These are phyloP conservation scores for Spathaspora sp. DNA, from an alignment of 805 yeast genomes.

Conservation along the genomic window DNA sequence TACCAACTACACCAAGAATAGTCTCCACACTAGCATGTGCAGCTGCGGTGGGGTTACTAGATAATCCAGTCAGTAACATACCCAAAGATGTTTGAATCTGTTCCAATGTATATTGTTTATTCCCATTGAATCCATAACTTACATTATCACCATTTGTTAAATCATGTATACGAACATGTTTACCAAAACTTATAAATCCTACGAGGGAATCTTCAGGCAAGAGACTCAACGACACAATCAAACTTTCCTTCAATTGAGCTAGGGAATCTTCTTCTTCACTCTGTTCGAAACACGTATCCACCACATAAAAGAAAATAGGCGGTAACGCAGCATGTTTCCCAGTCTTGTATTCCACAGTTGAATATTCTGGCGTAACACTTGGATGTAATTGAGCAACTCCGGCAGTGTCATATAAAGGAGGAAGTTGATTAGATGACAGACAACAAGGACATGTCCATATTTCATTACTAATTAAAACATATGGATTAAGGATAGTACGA, in stretches of 20 bases:
- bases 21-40: neutral
- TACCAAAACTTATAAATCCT: constrained; percentile 58
- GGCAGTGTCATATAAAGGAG: constrained; percentile 22
- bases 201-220: constrained; percentile 55
- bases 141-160: constrained; percentile 30
- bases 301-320: constrained; percentile 49
- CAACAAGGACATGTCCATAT: constrained; percentile 60
- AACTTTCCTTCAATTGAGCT: constrained; percentile 46
- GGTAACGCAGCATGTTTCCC: constrained; percentile 38
- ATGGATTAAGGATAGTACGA: constrained; percentile 53
- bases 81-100: constrained; percentile 47
- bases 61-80: constrained; percentile 27
- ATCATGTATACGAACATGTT: constrained; percentile 57
- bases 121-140: constrained; percentile 52
- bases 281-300: constrained; percentile 52
- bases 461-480: constrained; percentile 31
- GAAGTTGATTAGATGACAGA: constrained; percentile 40
- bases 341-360: constrained; percentile 52
- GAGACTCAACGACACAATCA: constrained; percentile 41
- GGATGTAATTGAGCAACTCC: constrained; percentile 19
- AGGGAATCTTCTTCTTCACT: constrained; percentile 46
- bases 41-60: constrained; percentile 1
- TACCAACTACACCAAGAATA: constrained; percentile 12
- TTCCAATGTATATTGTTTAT: constrained; percentile 45
- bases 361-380: constrained; percentile 34